These are phyloP conservation scores for Colletotrichum tanaceti DNA, from an alignment of 2,329 filamentous ascomycete species.

Conservation along the genomic window DNA sequence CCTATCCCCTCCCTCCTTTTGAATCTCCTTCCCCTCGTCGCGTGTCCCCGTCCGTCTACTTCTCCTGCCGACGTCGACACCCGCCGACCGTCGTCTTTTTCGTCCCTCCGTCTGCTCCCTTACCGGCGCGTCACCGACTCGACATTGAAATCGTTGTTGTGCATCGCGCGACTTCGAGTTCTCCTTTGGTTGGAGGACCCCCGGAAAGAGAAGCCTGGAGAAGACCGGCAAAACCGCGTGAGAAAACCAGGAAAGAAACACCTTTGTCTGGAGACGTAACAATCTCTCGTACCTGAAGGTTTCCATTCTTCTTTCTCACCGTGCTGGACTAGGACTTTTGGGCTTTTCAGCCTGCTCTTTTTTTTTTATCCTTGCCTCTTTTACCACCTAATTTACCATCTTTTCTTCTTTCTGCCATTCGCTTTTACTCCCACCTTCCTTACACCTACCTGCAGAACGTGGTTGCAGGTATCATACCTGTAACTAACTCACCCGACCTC, in stretches of 20 bases:
- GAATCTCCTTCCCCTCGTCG: constrained; percentile 22
- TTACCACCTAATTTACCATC: constrained; percentile 17
- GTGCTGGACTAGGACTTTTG: constrained; percentile 8
- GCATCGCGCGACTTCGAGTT: constrained; percentile 24
- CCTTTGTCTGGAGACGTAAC: constrained; percentile 18
- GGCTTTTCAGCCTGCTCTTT: constrained; percentile 10
- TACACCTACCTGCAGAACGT: constrained; percentile 8
- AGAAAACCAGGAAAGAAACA: constrained; percentile 1
- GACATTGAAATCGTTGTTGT: constrained; percentile 22
- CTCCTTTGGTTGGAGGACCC: constrained; percentile 21
- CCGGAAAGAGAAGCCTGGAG: constrained; percentile 7
- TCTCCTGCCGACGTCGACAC: constrained; percentile 32
- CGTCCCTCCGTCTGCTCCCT: constrained; percentile 22
- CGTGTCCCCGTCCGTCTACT: constrained; percentile 16
- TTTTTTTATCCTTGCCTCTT: constrained; percentile 21
- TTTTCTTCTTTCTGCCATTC: constrained; percentile 6
- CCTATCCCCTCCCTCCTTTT: constrained; percentile 19
- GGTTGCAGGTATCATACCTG: constrained; percentile 38
- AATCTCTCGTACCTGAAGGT: constrained; percentile 3
- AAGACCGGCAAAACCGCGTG: constrained; percentile 3
- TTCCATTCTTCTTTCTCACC: constrained; percentile 8
- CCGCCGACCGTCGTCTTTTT: constrained; percentile 30
- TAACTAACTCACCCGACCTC: constrained; percentile 22
- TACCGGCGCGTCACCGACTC: constrained; percentile 19
- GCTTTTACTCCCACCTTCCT: constrained; percentile 22